Conservation (phyloP, 257 asterid species). For the Paraleonurus japonicus region DNA sequence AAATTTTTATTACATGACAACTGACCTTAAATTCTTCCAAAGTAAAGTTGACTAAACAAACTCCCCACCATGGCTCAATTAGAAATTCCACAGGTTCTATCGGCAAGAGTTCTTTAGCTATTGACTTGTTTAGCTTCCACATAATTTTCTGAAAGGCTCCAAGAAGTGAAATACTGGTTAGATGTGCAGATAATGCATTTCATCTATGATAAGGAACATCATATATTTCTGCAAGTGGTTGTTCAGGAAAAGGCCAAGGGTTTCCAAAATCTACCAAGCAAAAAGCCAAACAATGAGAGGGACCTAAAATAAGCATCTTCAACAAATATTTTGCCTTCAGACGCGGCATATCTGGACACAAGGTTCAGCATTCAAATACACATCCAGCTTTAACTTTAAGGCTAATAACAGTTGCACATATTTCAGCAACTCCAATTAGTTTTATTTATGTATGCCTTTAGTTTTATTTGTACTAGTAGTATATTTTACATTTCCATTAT, state of each 20-base stretch:
- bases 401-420: constrained; percentile 15
- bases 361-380: constrained; percentile 1
- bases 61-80: constrained; percentile 99
- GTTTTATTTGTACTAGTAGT: background rate
- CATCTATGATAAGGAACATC: constrained; percentile 22
- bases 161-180: constrained; percentile 38
- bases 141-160: constrained; percentile 90
- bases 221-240: constrained; percentile 19
- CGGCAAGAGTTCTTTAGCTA: constrained; percentile 94
- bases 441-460: background rate
- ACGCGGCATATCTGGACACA: constrained; percentile 10
- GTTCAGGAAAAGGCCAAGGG: constrained; percentile 9
- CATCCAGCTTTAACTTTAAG: constrained; percentile 17
- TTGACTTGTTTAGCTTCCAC: constrained; percentile 99
- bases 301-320: constrained; percentile 21
- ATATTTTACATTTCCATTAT: background rate
- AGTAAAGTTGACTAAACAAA: constrained; percentile 95
- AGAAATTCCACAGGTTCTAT: constrained; percentile 83
- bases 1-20: constrained; percentile 19
- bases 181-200: constrained; percentile 27
- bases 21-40: constrained; percentile 97
- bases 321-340: constrained; percentile 25
- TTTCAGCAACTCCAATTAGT: constrained; percentile 8
- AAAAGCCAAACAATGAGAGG: constrained; percentile 6
- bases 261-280: constrained; percentile 9